Evolutionary conservation across 179 eudicot species (phyloP), one percentile per base, ranked within the genome.

Genomic region (Sideroxylon spinosum): DNA sequence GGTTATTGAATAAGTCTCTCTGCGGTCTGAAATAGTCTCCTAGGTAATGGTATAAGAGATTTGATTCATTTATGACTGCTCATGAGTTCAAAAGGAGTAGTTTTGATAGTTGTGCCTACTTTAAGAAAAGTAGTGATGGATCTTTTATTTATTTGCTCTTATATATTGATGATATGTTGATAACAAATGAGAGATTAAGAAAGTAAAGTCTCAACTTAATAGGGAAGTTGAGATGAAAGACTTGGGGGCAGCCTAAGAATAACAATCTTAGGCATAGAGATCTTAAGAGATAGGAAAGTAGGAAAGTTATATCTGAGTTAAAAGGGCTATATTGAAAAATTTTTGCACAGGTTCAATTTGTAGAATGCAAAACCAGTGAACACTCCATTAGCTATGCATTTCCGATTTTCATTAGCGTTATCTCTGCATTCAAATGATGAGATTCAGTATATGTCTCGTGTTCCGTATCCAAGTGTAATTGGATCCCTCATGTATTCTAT

Each of bases 371-470:
- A 78, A 44, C 68, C 56, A 12, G 63, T 77, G 11, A 66, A 23
- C 8, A 65, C 49, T 4, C 73, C 73, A 8, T 52, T 77, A 9
- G 79, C 64, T 14, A 9, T 37, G 13, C 79, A 76, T 76, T 76
- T 76, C 49, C 66, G 19, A 26, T 25, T 63, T 22, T 63, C 32
- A 22, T 5, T 16, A 8, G 6, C 32, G 5, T 8, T 63, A 63
- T 63, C 68, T 9, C 68, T 37, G 7, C 32, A 63, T 0, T 22
- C 28, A 22, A 26, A 63, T 22, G 32, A 63, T 8, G 68, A 63
- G 32, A 63, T 14, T 6, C 16, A 26, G 17, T 11, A 65, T 13
- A 65, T 65, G 69, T 65, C 46, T 2, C 14, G 4, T 25, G 44
- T 65, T 65, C 69, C 69, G 2, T 65, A 65, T 28, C 11, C 65